A percentile compares a stretch with the other conserved stretches of the same genome.
phyloP scores from a whole-genome alignment of 371 early-diverging fungal genomes.

The Dipsacomyces acuminosporus region DNA sequence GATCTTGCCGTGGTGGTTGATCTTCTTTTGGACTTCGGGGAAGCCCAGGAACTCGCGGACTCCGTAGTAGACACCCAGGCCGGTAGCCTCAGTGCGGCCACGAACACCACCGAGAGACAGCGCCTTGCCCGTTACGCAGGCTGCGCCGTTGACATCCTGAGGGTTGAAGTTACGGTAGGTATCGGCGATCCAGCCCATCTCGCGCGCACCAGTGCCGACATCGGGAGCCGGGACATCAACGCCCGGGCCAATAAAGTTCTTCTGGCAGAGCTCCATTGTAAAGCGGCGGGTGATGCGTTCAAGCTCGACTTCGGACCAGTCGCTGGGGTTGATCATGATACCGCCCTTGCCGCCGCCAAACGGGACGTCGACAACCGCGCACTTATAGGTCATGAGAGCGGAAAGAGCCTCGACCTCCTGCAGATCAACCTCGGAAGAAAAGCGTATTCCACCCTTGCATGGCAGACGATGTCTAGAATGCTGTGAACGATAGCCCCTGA shows the following conservation, averaged over 20 bases:
- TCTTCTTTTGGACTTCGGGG: slow-evolving; percentile 72
- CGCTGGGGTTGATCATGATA: slow-evolving; percentile 73
- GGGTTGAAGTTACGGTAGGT: slow-evolving; percentile 86
- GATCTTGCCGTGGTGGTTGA: slow-evolving; percentile 65
- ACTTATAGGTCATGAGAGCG: slow-evolving; percentile 82
- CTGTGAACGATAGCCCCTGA: slow-evolving; percentile 83
- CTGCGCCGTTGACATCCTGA: slow-evolving; percentile 76
- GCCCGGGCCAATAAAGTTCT: slow-evolving; percentile 83
- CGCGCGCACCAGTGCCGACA: slow-evolving; percentile 79
- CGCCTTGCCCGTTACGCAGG: slow-evolving; percentile 88
- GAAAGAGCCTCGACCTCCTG: slow-evolving; percentile 76
- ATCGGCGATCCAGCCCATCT: slow-evolving; percentile 91
- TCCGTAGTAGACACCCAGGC: slow-evolving; percentile 83
- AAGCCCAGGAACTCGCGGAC: slow-evolving; percentile 77
- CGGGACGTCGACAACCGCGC: slow-evolving; percentile 89
- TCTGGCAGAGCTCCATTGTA: slow-evolving; percentile 87
- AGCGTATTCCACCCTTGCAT: slow-evolving; percentile 84
- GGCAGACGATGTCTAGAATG: slow-evolving; percentile 85
- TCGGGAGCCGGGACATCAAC: slow-evolving; percentile 90
- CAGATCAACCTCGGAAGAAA: slow-evolving; percentile 73
- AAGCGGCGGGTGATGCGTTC: slow-evolving; percentile 87
- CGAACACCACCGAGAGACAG: slow-evolving; percentile 83
- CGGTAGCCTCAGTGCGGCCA: slow-evolving; percentile 87
- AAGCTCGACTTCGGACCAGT: slow-evolving; percentile 70
- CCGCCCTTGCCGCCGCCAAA: slow-evolving; percentile 85